Conservation (phyloP, 2,329 filamentous ascomycete genomes). For the Aspergillus pseudonomiae region DNA sequence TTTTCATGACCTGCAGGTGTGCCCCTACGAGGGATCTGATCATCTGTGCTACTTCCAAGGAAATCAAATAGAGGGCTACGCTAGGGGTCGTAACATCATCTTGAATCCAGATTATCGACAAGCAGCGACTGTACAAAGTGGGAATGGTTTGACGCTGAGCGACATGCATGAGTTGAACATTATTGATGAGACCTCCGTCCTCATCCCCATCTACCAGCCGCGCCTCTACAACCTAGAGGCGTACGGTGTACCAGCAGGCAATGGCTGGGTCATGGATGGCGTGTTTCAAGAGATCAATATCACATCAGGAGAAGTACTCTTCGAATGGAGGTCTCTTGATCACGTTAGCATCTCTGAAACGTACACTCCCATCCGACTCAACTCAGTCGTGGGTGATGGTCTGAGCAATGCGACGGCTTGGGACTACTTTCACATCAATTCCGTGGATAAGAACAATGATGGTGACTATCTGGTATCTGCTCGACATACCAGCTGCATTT, state of each 20-base stretch:
- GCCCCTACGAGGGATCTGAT: conserved; percentile 50
- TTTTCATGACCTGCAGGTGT: conserved; percentile 53
- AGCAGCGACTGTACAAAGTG: conserved; percentile 49
- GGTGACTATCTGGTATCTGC: conserved; percentile 48
- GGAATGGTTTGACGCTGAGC: conserved; percentile 44
- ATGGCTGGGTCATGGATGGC: conserved; percentile 56
- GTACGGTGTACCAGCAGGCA: conserved; percentile 44
- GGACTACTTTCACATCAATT: conserved; percentile 51
- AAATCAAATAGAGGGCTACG: conserved; percentile 56
- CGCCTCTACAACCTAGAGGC: conserved; percentile 51
- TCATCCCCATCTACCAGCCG: conserved; percentile 47
- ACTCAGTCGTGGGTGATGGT: conserved; percentile 51
- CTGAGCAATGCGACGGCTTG: conserved; percentile 48
- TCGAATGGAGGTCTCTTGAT: conserved; percentile 55
- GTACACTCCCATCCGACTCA: conserved; percentile 50
- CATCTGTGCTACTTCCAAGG: conserved; percentile 58
- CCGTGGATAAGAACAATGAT: conserved; percentile 43
- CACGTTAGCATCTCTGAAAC: conserved; percentile 52
- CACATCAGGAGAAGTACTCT: conserved; percentile 50
- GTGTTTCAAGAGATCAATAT: conserved; percentile 58
- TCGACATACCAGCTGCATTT: conserved; percentile 43
- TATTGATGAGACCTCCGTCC: conserved; percentile 44
- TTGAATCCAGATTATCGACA: conserved; percentile 54
- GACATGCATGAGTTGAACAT: conserved; percentile 59
- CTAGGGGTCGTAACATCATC: conserved; percentile 55